Base-by-base conservation (phyloP, 1,139 yeast genomes). In the Kurtzmaniella quercitrusa region DNA sequence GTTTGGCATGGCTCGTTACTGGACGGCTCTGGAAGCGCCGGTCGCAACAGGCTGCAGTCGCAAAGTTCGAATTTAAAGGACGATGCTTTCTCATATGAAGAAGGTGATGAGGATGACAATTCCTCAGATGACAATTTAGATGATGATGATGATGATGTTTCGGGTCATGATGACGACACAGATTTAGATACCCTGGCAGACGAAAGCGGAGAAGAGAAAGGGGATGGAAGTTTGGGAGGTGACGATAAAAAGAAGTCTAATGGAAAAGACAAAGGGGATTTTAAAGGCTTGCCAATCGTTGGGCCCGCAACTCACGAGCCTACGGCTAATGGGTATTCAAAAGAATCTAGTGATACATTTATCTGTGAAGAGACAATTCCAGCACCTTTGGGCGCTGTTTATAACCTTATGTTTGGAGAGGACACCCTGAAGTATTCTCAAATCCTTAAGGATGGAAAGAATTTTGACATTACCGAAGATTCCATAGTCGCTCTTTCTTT, bases 351-450 rank as follows among this genome's bases (percentile, higher is more conserved):
- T 18, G 96, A 91, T 47, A 78, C 80, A 2, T 71, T 80, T 38
- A 73, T 91, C 38, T 60, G 74, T 8, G 85, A 84, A 26, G 88
- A 82, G 33, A 65, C 67, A 0, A 60, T 87, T 37, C 63, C 70
- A 40, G 96, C 91, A 0, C 98, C 98, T 0, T 55, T 89, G 19
- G 98, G 98, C 2, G 87, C 82, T 0, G 78, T 88, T 0, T 89
- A 69, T 53, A 68, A 69, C 37, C 51, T 91, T 20, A 52, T 93
- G 39, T 91, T 84, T 65, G 97, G 97, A 12, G 71, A 78, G 26
- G 91, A 89, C 55, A 71, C 80, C 1, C 60, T 78, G 0, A 82
- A 84, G 59, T 64, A 74, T 47, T 69, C 74, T 42, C 70, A 71
- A 45, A 67, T 87, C 15, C 60, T 82, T 38, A 80, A 78, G 43